These are phyloP conservation scores for Suhomyces panamericanus DNA, from an alignment of 1,139 yeast species.

Conservation along the genomic window DNA sequence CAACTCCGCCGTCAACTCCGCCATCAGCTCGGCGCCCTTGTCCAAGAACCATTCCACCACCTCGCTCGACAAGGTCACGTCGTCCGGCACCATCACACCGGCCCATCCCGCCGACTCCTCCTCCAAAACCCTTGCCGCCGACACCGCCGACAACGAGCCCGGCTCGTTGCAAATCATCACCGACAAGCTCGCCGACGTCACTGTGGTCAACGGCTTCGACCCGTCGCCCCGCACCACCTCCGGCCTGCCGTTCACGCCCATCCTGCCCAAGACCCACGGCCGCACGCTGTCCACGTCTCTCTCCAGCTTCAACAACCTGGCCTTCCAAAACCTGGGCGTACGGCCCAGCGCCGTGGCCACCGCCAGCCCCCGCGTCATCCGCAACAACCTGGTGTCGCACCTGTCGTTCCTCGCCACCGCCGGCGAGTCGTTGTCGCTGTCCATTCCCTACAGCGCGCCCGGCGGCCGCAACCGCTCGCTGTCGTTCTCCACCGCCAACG, in stretches of 20 bases:
- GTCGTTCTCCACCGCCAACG: constrained; percentile 8
- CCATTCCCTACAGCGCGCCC: constrained; percentile 75
- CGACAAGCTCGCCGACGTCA: constrained; percentile 8
- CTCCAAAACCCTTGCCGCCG: not conserved
- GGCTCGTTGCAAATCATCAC: constrained; percentile 9
- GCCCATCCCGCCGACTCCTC: constrained; percentile 12
- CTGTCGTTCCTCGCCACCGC: constrained; percentile 38
- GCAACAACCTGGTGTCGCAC: constrained; percentile 48
- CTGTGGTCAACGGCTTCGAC: constrained; percentile 18
- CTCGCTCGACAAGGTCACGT: constrained; percentile 19
- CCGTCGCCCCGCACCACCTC: constrained; percentile 10
- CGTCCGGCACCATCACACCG: constrained; percentile 20
- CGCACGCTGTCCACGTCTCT: constrained; percentile 20
- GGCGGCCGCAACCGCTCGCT: constrained; percentile 44
- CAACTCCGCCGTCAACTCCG: constrained; percentile 28
- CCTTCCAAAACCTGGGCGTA: constrained; percentile 7
- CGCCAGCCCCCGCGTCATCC: constrained; percentile 42
- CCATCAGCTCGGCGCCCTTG: constrained; percentile 27
- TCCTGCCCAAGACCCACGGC: constrained; percentile 20
- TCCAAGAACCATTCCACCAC: constrained; percentile 28
- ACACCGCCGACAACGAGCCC: not conserved
- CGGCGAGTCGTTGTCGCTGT: constrained; percentile 54
- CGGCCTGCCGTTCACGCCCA: constrained; percentile 18
- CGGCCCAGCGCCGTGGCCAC: constrained; percentile 15
- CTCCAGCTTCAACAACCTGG: constrained; percentile 14